Evolutionary conservation across 768 basidiomycete genomes (phyloP).

Genomic region (Boletus pseudopeckii): DNA sequence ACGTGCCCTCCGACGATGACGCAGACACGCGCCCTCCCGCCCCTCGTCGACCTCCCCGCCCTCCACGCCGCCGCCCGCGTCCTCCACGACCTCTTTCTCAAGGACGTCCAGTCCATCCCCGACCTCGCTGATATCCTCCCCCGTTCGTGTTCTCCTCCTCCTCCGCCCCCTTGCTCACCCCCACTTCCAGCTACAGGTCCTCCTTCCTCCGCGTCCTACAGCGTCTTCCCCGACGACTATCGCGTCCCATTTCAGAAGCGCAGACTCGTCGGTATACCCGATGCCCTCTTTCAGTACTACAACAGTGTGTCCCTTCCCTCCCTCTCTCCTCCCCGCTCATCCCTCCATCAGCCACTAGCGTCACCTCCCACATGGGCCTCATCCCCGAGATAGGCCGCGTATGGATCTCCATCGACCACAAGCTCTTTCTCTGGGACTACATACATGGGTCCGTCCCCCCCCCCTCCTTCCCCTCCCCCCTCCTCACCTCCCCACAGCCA

Average conservation of each 20-base stretch:
- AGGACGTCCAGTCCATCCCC: conserved; percentile 72
- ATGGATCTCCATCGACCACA: conserved; percentile 94
- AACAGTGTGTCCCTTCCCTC: conserved; percentile 49
- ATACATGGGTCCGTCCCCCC: conserved; percentile 69
- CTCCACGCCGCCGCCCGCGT: conserved; percentile 66
- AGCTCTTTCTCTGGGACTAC: conserved; percentile 96
- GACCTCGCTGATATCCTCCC: conserved; percentile 70
- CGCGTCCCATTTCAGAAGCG: conserved; percentile 79
- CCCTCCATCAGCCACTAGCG: conserved; percentile 50
- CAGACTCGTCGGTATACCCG: conserved; percentile 73
- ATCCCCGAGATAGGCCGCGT: conserved; percentile 91
- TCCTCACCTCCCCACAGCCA: conserved; percentile 45
- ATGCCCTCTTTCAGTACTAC: conserved; percentile 74
- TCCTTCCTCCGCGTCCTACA: conserved; percentile 75
- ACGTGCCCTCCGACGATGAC: conserved; percentile 12
- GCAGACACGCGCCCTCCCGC: conserved; percentile 16
- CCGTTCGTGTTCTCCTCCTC: conserved; percentile 39
- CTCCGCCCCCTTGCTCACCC: conserved; percentile 4
- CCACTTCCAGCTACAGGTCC: conserved; percentile 50
- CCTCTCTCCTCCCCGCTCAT: conserved; percentile 6
- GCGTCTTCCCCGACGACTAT: conserved; percentile 71
- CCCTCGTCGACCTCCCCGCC: conserved; percentile 54
- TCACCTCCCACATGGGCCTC: conserved; percentile 83
- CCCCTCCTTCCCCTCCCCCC: background rate
- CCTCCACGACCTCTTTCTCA: conserved; percentile 63